Percentiles rank a stretch among this genome's conserved stretches.
Conservation (phyloP, 2,329 filamentous ascomycete genomes). For the Epichloe uncinata region DNA sequence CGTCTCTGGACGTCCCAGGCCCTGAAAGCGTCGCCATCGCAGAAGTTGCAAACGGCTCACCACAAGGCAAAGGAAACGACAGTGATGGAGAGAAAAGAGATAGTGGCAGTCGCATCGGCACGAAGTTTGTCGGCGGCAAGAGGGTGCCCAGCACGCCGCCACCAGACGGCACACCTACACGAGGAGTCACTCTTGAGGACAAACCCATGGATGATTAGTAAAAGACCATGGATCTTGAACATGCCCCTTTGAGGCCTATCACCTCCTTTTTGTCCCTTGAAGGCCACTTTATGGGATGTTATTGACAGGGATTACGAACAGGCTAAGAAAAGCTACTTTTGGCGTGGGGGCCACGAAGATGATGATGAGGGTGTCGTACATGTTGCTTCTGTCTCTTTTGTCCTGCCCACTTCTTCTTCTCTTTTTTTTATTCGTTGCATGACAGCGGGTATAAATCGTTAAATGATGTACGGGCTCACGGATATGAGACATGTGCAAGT, state of each 20-base stretch:
- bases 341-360: too few species aligned
- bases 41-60: constrained; percentile 29
- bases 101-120: constrained; percentile 37
- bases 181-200: constrained; percentile 39
- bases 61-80: constrained; percentile 12
- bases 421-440: neutral
- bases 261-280: too few species aligned
- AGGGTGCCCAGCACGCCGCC: constrained; percentile 23
- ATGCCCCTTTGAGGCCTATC: neutral
- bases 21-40: constrained; percentile 29
- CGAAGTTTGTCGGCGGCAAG: constrained; percentile 36
- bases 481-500: neutral
- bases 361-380: too few species aligned
- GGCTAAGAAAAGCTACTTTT: too few species aligned
- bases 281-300: too few species aligned
- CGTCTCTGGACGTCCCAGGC: constrained; percentile 72
- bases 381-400: neutral
- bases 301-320: too few species aligned
- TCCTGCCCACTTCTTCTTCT: neutral
- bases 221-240: neutral
- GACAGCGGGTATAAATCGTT: neutral
- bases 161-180: constrained; percentile 15
- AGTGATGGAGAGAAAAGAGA: constrained; percentile 43
- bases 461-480: neutral
- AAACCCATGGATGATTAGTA: constrained; percentile 37